A percentile compares a stretch with the other conserved stretches of the same genome.
phyloP scores from a whole-genome alignment of 139 green algal species.

The Haematococcus lacustris region DNA sequence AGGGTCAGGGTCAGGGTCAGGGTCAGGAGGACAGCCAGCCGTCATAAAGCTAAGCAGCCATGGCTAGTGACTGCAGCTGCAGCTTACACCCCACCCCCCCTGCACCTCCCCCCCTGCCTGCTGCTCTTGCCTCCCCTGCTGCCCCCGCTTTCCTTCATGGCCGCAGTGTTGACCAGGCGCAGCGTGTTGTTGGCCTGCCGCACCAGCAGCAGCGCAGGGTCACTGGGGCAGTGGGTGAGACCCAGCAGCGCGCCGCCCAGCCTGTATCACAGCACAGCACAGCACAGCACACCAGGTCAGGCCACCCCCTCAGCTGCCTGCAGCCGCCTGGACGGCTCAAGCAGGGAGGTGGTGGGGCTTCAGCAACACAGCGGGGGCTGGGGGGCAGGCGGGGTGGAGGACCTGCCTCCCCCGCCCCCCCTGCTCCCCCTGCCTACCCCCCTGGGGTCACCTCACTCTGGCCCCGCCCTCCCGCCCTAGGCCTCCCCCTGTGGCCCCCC shows the following conservation, averaged over 20 bases:
- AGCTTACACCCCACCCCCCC: not conserved
- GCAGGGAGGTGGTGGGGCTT: too few species aligned
- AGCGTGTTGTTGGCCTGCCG: conserved; percentile 68
- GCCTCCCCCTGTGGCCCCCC: not conserved
- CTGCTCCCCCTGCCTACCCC: too few species aligned
- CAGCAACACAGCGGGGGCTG: too few species aligned
- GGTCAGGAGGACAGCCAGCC: not conserved
- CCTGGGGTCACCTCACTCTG: too few species aligned
- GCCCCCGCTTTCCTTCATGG: conserved; percentile 27
- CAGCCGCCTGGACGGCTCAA: too few species aligned
- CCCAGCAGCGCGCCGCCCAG: conserved; percentile 58
- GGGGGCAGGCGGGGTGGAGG: too few species aligned
- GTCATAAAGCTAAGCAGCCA: not conserved
- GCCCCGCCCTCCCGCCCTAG: too few species aligned
- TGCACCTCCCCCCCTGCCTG: not conserved
- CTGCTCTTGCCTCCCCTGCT: not conserved
- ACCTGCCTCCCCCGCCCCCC: too few species aligned
- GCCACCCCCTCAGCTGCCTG: not conserved
- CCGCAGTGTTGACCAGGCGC: conserved; percentile 49
- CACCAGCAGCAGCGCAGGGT: conserved; percentile 52
- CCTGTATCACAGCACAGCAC: conserved; percentile 21
- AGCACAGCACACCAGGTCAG: not conserved
- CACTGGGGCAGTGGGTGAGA: conserved; percentile 30
- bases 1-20: not conserved
- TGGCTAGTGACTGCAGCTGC: not conserved